A percentile compares a stretch with the other conserved stretches of the same genome.
Evolutionary conservation across 805 yeast species (phyloP).

Genomic region (Nakazawaea ernobii): DNA sequence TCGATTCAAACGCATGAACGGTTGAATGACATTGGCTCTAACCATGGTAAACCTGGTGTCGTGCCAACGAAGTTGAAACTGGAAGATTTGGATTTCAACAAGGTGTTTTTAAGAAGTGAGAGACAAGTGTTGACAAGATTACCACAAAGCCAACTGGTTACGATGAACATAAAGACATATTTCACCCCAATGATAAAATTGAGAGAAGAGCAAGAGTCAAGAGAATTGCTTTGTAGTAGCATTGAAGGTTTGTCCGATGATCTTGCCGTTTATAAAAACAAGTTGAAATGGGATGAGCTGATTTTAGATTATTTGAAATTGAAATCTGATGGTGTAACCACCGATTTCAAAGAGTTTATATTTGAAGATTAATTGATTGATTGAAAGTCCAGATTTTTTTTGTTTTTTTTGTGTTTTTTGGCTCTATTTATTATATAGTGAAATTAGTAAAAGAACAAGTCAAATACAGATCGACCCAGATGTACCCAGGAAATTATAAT

Average conservation of each 20-base stretch:
- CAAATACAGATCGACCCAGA: too few species aligned
- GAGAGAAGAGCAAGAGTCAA: constrained; percentile 28
- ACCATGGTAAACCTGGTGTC: constrained; percentile 17
- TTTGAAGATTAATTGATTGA: background rate
- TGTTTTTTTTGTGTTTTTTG: too few species aligned
- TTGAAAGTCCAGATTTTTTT: too few species aligned
- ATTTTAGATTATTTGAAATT: constrained; percentile 15
- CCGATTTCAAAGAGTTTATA: background rate
- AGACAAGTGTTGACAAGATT: constrained; percentile 45
- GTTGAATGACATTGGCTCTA: constrained; percentile 25
- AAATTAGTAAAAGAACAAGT: too few species aligned
- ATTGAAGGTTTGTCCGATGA: constrained; percentile 50
- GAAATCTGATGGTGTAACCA: constrained; percentile 3
- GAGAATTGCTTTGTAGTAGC: constrained; percentile 45
- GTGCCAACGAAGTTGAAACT: constrained; percentile 25
- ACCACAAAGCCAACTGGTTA: constrained; percentile 34
- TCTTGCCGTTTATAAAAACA: constrained; percentile 50
- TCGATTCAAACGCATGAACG: constrained; percentile 47
- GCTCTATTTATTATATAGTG: too few species aligned
- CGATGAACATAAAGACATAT: constrained; percentile 47
- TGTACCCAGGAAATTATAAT: constrained; percentile 4
- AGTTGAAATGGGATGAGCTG: constrained; percentile 51
- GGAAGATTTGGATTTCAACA: constrained; percentile 26
- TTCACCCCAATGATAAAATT: constrained; percentile 37
- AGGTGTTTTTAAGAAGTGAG: constrained; percentile 45